Base-by-base conservation (phyloP, 176 grass and related monocot genomes). In the Miscanthus lutarioriparius region DNA sequence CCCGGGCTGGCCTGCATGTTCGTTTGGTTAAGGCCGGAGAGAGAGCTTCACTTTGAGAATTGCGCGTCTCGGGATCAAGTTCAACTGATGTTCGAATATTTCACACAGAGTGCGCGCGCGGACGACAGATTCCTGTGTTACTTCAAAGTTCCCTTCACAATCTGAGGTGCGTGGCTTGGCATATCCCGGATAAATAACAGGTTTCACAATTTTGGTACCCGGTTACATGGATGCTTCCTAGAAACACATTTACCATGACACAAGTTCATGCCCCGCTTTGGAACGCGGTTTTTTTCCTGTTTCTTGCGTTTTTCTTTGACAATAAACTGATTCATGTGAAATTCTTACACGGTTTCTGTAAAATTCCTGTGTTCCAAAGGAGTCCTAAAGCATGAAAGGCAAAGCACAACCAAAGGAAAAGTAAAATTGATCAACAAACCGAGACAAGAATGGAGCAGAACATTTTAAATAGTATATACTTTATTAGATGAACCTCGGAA, bases 401-500 rank as follows among this genome's bases (percentile, higher is more conserved):
- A 36, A 36, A 75, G 4, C 15, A 5, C 70, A 51, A 17, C 15
- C n/a, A 65, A 65, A 65, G 23, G 17, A 72, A 51, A 36, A 80
- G 7, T 67, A 49, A 35, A 70, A 72, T 78, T 73, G 54, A 64
- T 70, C 56, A 15, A 28, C 13, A 17, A 66, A 91, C 54, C 38
- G 47, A 59, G 45, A 12, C 4, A 27, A 27, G 25, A 63, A 63
- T 6, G 23, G 23, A 63, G 19, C 6, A 1, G 25, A 63, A 13
- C 59, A 63, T 27, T 63, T 63, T 27, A 63, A 26, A 63, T 13
- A 27, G 54, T n/a, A 54, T 23, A 11, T 25, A 23, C 25, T 70
- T 45, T 45, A 3, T 14, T 45, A 23, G 20, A 75, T 25, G 10
- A 70, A 47, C 62, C 28, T 83, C 7, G 38, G 13, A 76, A 80